Evolutionary conservation across 768 basidiomycete species (phyloP).

Genomic region (Lyophyllum decastes): DNA sequence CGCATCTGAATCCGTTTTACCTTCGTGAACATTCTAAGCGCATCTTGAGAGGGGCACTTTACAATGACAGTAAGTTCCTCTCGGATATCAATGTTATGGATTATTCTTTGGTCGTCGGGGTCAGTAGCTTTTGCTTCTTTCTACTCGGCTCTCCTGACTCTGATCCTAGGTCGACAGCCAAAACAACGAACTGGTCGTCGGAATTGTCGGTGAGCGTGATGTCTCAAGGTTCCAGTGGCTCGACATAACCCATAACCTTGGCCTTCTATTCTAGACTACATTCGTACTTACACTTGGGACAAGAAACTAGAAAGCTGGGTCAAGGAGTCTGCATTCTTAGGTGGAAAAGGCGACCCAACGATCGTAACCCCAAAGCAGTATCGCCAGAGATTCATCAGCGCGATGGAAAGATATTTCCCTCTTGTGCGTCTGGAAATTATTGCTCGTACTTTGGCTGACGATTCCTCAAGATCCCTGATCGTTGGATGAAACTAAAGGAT

Average conservation of each 20-base stretch:
- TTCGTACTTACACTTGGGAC: slow-evolving; percentile 97
- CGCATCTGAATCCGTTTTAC: slow-evolving; percentile 87
- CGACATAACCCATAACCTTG: not conserved
- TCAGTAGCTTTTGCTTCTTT: slow-evolving; percentile 19
- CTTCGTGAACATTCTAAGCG: slow-evolving; percentile 96
- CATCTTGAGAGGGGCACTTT: slow-evolving; percentile 86
- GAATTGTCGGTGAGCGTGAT: slow-evolving; percentile 85
- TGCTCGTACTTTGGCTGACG: slow-evolving; percentile 3
- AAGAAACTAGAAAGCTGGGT: slow-evolving; percentile 99
- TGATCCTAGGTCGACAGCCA: slow-evolving; percentile 70
- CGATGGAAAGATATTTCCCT: slow-evolving; percentile 90
- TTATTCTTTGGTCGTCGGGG: slow-evolving; percentile 92
- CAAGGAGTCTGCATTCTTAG: slow-evolving; percentile 91
- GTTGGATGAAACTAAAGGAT: slow-evolving; percentile 89
- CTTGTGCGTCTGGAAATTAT: slow-evolving; percentile 49
- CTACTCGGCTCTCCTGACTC: not conserved
- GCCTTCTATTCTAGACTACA: slow-evolving; percentile 63
- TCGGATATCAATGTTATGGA: slow-evolving; percentile 97
- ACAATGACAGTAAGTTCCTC: slow-evolving; percentile 94
- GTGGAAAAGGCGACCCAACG: slow-evolving; percentile 89
- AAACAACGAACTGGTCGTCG: slow-evolving; percentile 90
- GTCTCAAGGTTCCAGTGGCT: not conserved
- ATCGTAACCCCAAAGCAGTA: slow-evolving; percentile 97
- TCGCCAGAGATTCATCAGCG: slow-evolving; percentile 80
- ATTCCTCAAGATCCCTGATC: slow-evolving; percentile 68